These are phyloP conservation scores for Pleurotus tuoliensis DNA, from an alignment of 768 basidiomycete genomes.

Conservation along the genomic window DNA sequence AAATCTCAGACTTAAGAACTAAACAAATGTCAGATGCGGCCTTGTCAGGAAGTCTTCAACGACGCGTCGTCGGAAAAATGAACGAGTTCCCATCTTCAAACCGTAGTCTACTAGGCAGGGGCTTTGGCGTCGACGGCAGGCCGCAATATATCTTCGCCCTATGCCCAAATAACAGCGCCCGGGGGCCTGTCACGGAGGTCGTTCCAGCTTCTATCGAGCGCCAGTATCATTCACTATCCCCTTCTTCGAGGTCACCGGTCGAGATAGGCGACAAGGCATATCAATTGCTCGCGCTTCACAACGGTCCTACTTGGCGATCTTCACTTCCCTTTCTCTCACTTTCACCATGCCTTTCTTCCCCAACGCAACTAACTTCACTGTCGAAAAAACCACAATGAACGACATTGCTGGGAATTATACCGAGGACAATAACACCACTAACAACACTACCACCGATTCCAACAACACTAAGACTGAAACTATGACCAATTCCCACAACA, in stretches of 20 bases:
- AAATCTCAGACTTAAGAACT: conserved; percentile 76
- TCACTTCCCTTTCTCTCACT: conserved; percentile 18
- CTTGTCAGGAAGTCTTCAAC: conserved; percentile 61
- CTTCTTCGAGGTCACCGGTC: too few relatives aligned
- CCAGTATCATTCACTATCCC: too few relatives aligned
- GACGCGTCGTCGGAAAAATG: conserved; percentile 26
- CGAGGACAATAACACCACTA: not conserved
- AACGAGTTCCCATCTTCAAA: too few relatives aligned
- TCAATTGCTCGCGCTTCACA: too few relatives aligned
- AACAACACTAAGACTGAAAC: not conserved
- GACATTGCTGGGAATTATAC: not conserved
- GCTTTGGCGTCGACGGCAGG: too few relatives aligned
- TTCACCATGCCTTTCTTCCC: conserved; percentile 3
- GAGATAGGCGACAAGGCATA: too few relatives aligned
- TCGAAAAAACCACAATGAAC: not conserved
- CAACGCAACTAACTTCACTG: not conserved
- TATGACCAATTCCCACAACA: not conserved
- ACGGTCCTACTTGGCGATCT: too few relatives aligned
- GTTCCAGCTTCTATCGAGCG: too few relatives aligned
- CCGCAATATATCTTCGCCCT: too few relatives aligned
- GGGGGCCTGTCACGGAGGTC: not conserved
- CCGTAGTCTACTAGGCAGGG: too few relatives aligned
- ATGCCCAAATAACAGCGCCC: too few relatives aligned
- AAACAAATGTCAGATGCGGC: not conserved
- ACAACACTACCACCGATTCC: conserved; percentile 1